Base-by-base conservation (phyloP, 1,284 basidiomycete genomes). In the Leccinum pachyderme region DNA sequence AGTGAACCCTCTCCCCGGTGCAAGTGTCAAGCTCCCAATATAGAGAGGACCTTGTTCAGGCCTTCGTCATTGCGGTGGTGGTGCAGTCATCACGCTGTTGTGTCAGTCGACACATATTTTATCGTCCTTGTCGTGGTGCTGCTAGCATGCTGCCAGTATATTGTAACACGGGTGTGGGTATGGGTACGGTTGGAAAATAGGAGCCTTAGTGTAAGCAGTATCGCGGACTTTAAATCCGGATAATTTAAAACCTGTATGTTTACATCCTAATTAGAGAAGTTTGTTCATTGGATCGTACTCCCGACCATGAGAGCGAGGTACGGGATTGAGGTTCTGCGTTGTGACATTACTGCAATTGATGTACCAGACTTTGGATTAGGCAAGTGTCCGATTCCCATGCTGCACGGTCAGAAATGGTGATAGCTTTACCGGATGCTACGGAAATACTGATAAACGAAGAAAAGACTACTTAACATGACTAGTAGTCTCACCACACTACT, bases 401-500 rank as follows among this genome's bases (percentile, higher is more conserved):
- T 18, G 35, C 59, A 49, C 11, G 15, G 27, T 28, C 52, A 53
- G 51, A 63, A 52, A 64, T 61, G 44, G 37, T 18, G 15, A 24
- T 32, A 24, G 27, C 46, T 49, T 41, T 43, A 41, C 18, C 18
- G 39, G 22, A 18, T 18, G 22, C 31, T 43, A 13, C 13, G 47
- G 13, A 57, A 43, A 51, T 51, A 53, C 32, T 44, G 31, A 51
- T 28, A 43, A 28, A 31, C 33, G 33, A 39, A 56, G 18, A 37
- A 28, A 15, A 18, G 31, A 48, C 53, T 41, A 35, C 33, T 35
- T 35, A 35, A 35, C 33, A 35, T 35, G 33, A 35, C 4, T n/a
- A 8, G 33, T 35, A 35, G 15, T n/a, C 33, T 35, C 33, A 35
- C 13, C 8, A 35, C 33, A 15, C 15, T 35, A 35, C 33, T 35